Conservation (phyloP, 345 rosid genomes). For the Zanthoxylum bungeanum region DNA sequence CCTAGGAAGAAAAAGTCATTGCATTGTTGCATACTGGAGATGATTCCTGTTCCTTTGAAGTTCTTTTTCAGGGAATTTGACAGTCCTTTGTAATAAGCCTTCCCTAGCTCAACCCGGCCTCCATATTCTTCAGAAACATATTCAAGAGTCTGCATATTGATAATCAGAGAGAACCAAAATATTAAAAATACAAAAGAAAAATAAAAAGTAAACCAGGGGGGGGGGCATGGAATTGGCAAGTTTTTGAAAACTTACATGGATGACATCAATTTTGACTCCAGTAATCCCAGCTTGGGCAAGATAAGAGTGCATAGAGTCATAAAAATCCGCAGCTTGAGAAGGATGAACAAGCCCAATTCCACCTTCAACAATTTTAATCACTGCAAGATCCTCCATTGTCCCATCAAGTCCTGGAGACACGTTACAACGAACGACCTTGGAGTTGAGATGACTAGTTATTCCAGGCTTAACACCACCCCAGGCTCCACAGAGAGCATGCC, state of each 20-base stretch:
- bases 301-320: slow-evolving; percentile 78
- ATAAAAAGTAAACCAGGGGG: neutral
- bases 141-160: slow-evolving; percentile 54
- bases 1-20: slow-evolving; percentile 91
- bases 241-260: slow-evolving; percentile 50
- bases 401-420: slow-evolving; percentile 58
- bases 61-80: slow-evolving; percentile 64
- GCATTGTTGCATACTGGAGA: slow-evolving; percentile 92
- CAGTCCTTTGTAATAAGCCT: slow-evolving; percentile 62
- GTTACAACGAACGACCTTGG: slow-evolving; percentile 40
- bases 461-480: slow-evolving; percentile 90
- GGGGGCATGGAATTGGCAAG: neutral
- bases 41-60: slow-evolving; percentile 69
- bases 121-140: slow-evolving; percentile 69
- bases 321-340: slow-evolving; percentile 56
- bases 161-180: neutral
- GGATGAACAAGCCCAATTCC: slow-evolving; percentile 83
- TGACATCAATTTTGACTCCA: slow-evolving; percentile 82
- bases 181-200: neutral
- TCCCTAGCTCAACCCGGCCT: slow-evolving; percentile 80
- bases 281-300: slow-evolving; percentile 66
- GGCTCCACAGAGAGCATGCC: slow-evolving; percentile 90
- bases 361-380: slow-evolving; percentile 62
- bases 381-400: slow-evolving; percentile 80
- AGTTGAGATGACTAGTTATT: slow-evolving; percentile 39